Conservation (phyloP, 495 filamentous ascomycete genomes). For the Thermothielavioides terrestris region DNA sequence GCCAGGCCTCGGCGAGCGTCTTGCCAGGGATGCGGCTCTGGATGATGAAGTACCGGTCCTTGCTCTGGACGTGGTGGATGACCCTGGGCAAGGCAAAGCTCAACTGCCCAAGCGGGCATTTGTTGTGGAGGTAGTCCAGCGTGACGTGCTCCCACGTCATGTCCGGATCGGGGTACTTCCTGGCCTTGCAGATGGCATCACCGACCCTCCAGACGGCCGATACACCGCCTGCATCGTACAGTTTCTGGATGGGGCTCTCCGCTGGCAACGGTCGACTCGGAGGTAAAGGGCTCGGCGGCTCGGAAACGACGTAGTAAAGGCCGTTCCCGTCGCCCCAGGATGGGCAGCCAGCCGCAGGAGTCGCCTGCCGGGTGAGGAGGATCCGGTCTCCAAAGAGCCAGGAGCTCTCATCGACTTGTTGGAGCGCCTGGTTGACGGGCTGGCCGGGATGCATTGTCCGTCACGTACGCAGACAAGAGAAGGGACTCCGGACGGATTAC, state of each 20-base stretch:
- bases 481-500: too few species aligned
- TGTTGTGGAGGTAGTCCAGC: slow-evolving; percentile 8
- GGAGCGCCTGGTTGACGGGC: slow-evolving; percentile 4
- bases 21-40: slow-evolving; percentile 4
- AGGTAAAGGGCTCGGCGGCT: slow-evolving; percentile 5
- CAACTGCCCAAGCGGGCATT: slow-evolving; percentile 6
- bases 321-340: slow-evolving; percentile 5
- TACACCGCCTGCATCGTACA: slow-evolving; percentile 5
- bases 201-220: slow-evolving; percentile 1
- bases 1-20: slow-evolving; percentile 5
- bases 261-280: slow-evolving; percentile 7
- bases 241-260: slow-evolving; percentile 2
- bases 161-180: slow-evolving; percentile 3
- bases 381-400: slow-evolving; percentile 8
- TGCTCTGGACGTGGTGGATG: background rate
- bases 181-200: slow-evolving; percentile 8
- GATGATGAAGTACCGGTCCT: slow-evolving; percentile 8
- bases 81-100: slow-evolving; percentile 3
- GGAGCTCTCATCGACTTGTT: slow-evolving; percentile 8
- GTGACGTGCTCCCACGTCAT: slow-evolving; percentile 9
- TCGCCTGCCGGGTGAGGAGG: slow-evolving; percentile 3
- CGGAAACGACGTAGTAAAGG: slow-evolving; percentile 5
- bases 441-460: slow-evolving; percentile 1
- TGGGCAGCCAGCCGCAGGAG: background rate
- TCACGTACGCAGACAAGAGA: too few species aligned